Evolutionary conservation across 768 basidiomycete genomes (phyloP), one percentile per base, ranked within the genome.

Genomic region (Piloderma croceum): DNA sequence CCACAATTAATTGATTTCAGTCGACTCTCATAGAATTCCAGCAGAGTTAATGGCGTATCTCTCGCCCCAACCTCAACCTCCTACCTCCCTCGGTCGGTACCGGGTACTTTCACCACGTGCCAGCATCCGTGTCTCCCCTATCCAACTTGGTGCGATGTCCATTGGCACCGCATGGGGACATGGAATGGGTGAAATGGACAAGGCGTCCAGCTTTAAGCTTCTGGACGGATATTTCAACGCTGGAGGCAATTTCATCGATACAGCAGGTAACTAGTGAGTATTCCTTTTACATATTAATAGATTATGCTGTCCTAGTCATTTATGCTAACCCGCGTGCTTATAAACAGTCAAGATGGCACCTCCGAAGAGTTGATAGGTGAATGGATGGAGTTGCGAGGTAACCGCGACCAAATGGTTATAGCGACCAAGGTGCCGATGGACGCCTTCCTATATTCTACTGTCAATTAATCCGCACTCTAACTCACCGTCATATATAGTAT

Each of bases 311-410:
- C n/a, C n/a, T n/a, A n/a, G n/a, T n/a, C n/a, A n/a, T n/a, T n/a
- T n/a, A n/a, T n/a, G n/a, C n/a, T n/a, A n/a, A n/a, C n/a, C n/a
- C n/a, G n/a, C n/a, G n/a, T n/a, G n/a, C n/a, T n/a, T n/a, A n/a
- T n/a, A n/a, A n/a, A n/a, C n/a, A n/a, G n/a, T n/a, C n/a, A n/a
- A 39, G n/a, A n/a, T n/a, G n/a, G n/a, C n/a, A n/a, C n/a, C n/a
- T n/a, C n/a, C n/a, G n/a, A n/a, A n/a, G n/a, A 46, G 37, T 70
- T 70, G 47, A 63, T 76, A 22, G 76, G 74, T 3, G 74, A 76
- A 50, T 78, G 74, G 74, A 68, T 69, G 39, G 64, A 71, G 45
- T 45, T 55, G 22, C 58, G 71, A 18, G 63, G 62, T 0, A 69
- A 68, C 34, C 59, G 76, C 3, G 69, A 76, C 44, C 67, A 71